Conservation (phyloP, 2,329 filamentous ascomycete genomes). For the Neonectria coccinea region DNA sequence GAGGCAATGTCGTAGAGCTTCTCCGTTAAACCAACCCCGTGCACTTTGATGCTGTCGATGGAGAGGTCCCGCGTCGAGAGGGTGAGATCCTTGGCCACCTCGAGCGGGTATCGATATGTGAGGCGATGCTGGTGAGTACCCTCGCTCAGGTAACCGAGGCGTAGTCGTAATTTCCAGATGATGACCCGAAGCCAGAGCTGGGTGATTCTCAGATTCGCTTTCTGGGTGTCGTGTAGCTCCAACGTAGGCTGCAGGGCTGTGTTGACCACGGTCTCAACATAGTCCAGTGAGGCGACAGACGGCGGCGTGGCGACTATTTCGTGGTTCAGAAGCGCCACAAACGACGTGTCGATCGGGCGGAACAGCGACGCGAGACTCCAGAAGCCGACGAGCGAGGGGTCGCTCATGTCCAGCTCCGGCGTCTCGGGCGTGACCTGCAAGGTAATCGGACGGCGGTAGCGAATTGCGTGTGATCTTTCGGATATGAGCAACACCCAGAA, state of each 20-base stretch:
- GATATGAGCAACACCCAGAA: slow-evolving; percentile 60
- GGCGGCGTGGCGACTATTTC: slow-evolving; percentile 50
- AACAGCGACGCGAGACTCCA: slow-evolving; percentile 56
- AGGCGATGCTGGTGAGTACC: slow-evolving; percentile 49
- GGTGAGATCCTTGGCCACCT: slow-evolving; percentile 55
- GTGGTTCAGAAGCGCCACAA: slow-evolving; percentile 56
- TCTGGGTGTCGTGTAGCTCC: slow-evolving; percentile 56
- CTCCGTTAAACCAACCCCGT: slow-evolving; percentile 60
- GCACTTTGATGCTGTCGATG: slow-evolving; percentile 54
- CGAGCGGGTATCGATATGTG: slow-evolving; percentile 58
- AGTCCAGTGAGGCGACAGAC: slow-evolving; percentile 49
- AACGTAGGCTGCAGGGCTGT: slow-evolving; percentile 50
- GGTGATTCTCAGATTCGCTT: slow-evolving; percentile 58
- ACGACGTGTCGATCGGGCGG: slow-evolving; percentile 55
- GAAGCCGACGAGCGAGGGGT: slow-evolving; percentile 52
- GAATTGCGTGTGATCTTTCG: slow-evolving; percentile 58
- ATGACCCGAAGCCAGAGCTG: slow-evolving; percentile 60
- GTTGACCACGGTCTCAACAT: slow-evolving; percentile 53
- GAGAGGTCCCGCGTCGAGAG: slow-evolving; percentile 54
- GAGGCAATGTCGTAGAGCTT: slow-evolving; percentile 60
- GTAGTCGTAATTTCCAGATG: slow-evolving; percentile 59
- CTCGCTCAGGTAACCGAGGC: slow-evolving; percentile 55
- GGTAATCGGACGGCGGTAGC: slow-evolving; percentile 58
- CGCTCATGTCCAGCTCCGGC: slow-evolving; percentile 47
- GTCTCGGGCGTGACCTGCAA: slow-evolving; percentile 55